Conservation (phyloP, 768 basidiomycete species). For the Agaricus subrufescens region DNA sequence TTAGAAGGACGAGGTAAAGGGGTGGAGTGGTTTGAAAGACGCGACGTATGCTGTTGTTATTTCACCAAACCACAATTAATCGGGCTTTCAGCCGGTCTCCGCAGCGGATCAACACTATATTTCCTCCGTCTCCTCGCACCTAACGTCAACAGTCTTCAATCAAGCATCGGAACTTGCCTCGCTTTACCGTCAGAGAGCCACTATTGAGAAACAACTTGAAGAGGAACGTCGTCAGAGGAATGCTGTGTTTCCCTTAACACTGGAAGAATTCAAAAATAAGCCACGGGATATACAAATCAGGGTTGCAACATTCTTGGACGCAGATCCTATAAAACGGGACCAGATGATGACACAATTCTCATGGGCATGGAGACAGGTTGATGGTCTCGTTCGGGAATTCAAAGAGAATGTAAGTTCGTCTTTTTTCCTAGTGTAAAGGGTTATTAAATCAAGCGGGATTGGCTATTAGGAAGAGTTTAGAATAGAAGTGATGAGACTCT, state of each 20-base stretch:
- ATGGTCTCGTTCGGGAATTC: conserved; percentile 3
- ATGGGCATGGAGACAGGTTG: conserved; percentile 9
- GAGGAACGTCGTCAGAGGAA: background rate
- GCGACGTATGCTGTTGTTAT: conserved; percentile 1
- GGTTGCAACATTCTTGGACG: conserved; percentile 10
- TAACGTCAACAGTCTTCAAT: background rate
- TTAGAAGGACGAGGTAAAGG: background rate
- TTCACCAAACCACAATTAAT: background rate
- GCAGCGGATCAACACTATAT: conserved; percentile 1
- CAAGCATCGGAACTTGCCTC: background rate
- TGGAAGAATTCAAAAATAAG: background rate
- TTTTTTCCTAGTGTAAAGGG: background rate
- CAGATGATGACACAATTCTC: conserved; percentile 11
- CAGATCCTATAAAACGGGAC: conserved; percentile 5
- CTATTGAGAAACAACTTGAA: background rate
- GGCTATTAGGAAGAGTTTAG: background rate
- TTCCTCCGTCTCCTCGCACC: background rate
- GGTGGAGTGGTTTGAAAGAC: conserved; percentile 8
- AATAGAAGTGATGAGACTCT: background rate
- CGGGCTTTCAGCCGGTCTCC: background rate
- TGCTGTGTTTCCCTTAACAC: conserved; percentile 5
- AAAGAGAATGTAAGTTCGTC: conserved; percentile 1
- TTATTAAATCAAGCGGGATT: background rate
- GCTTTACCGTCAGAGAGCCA: background rate
- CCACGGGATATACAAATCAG: conserved; percentile 3